Percentiles rank a stretch among this genome's conserved stretches.
Conservation (phyloP, 345 rosid species). For the Salix arbutifolia region DNA sequence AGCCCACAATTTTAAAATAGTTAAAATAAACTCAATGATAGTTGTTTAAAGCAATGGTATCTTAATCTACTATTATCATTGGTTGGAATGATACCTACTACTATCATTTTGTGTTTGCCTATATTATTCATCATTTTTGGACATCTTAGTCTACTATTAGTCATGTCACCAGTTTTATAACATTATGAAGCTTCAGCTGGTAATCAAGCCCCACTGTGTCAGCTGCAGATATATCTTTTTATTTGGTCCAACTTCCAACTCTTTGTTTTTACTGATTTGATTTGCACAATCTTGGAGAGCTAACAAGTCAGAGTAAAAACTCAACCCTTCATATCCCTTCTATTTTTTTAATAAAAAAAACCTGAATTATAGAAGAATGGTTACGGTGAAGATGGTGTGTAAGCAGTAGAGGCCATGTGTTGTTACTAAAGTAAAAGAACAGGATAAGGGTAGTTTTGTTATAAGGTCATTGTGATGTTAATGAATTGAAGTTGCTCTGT, state of each 20-base stretch:
- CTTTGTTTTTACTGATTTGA: neutral
- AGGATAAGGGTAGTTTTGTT: neutral
- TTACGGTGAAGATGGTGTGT: neutral
- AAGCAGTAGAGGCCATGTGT: neutral
- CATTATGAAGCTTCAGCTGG: neutral
- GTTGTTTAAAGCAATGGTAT: neutral
- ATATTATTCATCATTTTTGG: neutral
- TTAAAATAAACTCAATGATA: neutral
- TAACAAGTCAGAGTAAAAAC: neutral
- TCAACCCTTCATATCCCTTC: neutral
- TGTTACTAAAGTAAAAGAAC: neutral
- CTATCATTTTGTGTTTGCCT: neutral
- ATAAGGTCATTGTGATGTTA: neutral
- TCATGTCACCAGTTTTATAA: neutral
- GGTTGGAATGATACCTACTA: neutral
- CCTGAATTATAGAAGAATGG: neutral
- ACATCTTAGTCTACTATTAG: neutral
- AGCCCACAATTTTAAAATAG: neutral
- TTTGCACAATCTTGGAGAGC: neutral
- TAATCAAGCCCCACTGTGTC: neutral
- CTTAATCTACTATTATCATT: neutral
- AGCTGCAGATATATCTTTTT: neutral
- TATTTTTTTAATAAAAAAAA: neutral
- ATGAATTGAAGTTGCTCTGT: neutral
- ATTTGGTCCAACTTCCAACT: neutral